These are phyloP conservation scores for Coniochaeta prunicola DNA, from an alignment of 2,329 filamentous ascomycete species.

Conservation along the genomic window DNA sequence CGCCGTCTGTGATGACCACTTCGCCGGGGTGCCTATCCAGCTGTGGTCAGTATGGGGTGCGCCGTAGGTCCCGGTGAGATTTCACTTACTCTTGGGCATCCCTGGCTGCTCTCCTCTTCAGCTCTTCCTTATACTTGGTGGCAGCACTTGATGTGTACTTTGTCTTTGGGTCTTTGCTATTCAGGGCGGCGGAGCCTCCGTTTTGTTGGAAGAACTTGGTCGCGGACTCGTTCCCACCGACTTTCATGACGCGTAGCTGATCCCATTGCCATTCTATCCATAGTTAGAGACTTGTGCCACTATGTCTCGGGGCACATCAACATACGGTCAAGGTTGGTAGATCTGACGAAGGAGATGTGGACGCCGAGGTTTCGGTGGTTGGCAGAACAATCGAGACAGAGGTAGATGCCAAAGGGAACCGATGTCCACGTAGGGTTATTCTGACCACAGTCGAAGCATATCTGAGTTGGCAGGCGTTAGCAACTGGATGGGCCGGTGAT, in stretches of 20 bases:
- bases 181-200: constrained; percentile 85
- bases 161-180: constrained; percentile 92
- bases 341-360: constrained; percentile 98
- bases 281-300: background rate
- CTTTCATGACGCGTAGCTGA: constrained; percentile 94
- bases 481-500: background rate
- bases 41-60: background rate
- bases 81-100: constrained; percentile 74
- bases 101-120: constrained; percentile 74
- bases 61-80: background rate
- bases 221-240: constrained; percentile 94
- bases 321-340: constrained; percentile 96
- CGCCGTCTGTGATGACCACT: constrained; percentile 74
- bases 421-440: constrained; percentile 99
- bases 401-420: constrained; percentile 92
- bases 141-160: constrained; percentile 95
- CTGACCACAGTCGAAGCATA: constrained; percentile 96
- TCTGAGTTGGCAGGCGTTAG: constrained; percentile 37
- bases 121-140: constrained; percentile 94
- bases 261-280: constrained; percentile 92
- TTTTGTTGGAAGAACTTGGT: constrained; percentile 98
- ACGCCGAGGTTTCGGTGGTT: constrained; percentile 97
- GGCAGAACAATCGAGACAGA: constrained; percentile 95
- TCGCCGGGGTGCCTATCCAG: constrained; percentile 66
- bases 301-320: constrained; percentile 12